Percentiles rank a stretch among this genome's conserved stretches.
Conservation (phyloP, 2,329 filamentous ascomycete genomes). For the Epichloe baconii region DNA sequence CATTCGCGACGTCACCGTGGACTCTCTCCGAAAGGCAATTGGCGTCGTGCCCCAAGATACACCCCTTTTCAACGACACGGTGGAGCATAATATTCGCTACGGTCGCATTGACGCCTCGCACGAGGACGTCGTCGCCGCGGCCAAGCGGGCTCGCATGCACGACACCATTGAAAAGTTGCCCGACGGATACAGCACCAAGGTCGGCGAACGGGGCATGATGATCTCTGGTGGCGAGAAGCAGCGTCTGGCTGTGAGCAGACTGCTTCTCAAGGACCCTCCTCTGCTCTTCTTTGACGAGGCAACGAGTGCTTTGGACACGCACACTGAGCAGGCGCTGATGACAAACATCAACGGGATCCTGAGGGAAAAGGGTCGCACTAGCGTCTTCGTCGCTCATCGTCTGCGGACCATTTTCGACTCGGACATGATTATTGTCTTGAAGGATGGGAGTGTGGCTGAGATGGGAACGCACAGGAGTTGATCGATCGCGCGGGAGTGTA, state of each 20-base stretch:
- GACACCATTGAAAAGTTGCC: conserved; percentile 69
- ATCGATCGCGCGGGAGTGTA: conserved; percentile 72
- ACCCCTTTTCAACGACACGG: conserved; percentile 91
- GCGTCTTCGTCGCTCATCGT: conserved; percentile 88
- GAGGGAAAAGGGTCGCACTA: conserved; percentile 76
- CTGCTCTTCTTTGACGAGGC: conserved; percentile 92
- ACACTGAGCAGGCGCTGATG: conserved; percentile 83
- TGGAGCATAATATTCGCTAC: conserved; percentile 92
- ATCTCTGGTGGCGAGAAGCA: conserved; percentile 94
- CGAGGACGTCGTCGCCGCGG: conserved; percentile 63
- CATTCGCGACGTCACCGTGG: conserved; percentile 67
- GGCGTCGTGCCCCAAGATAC: conserved; percentile 97
- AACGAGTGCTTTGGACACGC: conserved; percentile 81
- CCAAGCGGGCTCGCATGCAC: conserved; percentile 72
- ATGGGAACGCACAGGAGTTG: conserved; percentile 77
- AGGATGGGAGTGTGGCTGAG: conserved; percentile 75
- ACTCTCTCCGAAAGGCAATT: conserved; percentile 72
- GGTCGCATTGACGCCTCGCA: conserved; percentile 65
- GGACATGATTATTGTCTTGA: conserved; percentile 83
- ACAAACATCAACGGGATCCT: conserved; percentile 87
- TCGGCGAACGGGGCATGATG: conserved; percentile 92
- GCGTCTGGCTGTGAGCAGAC: conserved; percentile 66
- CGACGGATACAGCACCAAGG: conserved; percentile 80
- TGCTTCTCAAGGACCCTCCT: conserved; percentile 81
- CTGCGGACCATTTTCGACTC: conserved; percentile 88